A percentile compares a stretch with the other conserved stretches of the same genome.
These are phyloP conservation scores for Patellifolia procumbens DNA, from an alignment of 179 eudicot genomes.

Conservation along the genomic window DNA sequence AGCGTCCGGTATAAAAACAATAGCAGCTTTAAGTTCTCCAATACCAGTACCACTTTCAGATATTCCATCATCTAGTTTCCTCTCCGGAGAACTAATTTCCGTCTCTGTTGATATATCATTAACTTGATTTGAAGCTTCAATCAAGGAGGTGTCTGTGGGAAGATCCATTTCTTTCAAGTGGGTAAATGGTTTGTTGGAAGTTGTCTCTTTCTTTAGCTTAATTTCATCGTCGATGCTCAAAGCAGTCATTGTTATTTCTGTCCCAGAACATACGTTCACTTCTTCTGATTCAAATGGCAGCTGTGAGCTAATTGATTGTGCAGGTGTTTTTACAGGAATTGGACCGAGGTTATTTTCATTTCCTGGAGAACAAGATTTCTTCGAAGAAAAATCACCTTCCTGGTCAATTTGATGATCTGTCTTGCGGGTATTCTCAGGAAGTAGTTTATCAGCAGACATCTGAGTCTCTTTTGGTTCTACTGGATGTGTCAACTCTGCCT, in stretches of 20 bases:
- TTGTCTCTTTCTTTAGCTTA: constrained; percentile 30
- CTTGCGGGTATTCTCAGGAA: constrained; percentile 23
- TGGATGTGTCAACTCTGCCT: constrained; percentile 15
- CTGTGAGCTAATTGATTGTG: constrained; percentile 28
- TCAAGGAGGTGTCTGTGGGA: constrained; percentile 27
- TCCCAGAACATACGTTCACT: constrained; percentile 31
- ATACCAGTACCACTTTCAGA: constrained; percentile 28
- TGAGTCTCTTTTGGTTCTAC: constrained; percentile 28
- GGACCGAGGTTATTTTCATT: constrained; percentile 27
- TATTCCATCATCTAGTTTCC: constrained; percentile 24
- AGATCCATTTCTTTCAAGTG: constrained; percentile 28
- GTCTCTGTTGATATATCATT: constrained; percentile 34
- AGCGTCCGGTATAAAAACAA: constrained; percentile 20
- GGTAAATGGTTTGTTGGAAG: constrained; percentile 31
- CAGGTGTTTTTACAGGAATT: constrained; percentile 23
- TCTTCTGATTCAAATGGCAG: constrained; percentile 30
- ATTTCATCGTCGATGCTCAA: constrained; percentile 32
- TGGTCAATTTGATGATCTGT: constrained; percentile 24
- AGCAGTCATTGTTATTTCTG: constrained; percentile 11
- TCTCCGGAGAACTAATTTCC: constrained; percentile 34
- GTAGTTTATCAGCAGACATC: constrained; percentile 29
- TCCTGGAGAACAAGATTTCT: constrained; percentile 33
- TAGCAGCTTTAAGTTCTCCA: constrained; percentile 18
- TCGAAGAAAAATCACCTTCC: constrained; percentile 31
- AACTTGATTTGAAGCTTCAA: constrained; percentile 32